These are phyloP conservation scores for Zoysia matrella DNA, from an alignment of 202 grass and related monocot genomes.

Conservation along the genomic window DNA sequence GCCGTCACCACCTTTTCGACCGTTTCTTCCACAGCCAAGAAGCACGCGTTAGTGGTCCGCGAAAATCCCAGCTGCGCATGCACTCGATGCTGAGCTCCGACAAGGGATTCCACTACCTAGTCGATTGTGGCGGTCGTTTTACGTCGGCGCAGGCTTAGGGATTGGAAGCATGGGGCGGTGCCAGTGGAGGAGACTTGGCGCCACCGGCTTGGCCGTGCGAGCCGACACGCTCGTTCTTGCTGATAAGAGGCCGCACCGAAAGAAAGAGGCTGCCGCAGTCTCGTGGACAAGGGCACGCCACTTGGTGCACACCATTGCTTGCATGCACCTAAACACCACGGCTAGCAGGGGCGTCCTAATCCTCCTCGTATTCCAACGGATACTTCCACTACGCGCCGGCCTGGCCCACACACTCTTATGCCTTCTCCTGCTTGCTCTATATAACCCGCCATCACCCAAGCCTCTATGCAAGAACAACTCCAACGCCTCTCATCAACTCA, in stretches of 20 bases:
- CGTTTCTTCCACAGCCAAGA: background rate
- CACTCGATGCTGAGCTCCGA: background rate
- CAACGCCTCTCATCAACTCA: too few species aligned
- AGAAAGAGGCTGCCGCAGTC: background rate
- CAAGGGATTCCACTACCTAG: background rate
- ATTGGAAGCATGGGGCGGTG: background rate
- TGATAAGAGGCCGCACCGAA: too few species aligned
- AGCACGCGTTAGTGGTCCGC: conserved; percentile 12
- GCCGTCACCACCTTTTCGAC: background rate
- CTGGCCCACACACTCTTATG: background rate
- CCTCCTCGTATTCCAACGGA: conserved; percentile 43
- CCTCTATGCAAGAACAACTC: too few species aligned
- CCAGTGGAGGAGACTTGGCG: background rate
- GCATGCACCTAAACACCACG: background rate
- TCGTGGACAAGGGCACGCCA: conserved; percentile 31
- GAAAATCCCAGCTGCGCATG: background rate
- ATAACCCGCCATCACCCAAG: background rate
- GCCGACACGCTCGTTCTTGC: background rate
- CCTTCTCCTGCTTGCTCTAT: background rate
- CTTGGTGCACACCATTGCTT: conserved; percentile 2
- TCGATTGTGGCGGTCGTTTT: conserved; percentile 21
- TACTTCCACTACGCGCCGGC: conserved; percentile 18
- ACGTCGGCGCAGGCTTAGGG: background rate
- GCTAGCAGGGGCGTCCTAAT: background rate
- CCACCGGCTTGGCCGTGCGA: background rate